phyloP scores from a whole-genome alignment of 164 flowering plant genomes.

The Chimonanthus salicifolius region DNA sequence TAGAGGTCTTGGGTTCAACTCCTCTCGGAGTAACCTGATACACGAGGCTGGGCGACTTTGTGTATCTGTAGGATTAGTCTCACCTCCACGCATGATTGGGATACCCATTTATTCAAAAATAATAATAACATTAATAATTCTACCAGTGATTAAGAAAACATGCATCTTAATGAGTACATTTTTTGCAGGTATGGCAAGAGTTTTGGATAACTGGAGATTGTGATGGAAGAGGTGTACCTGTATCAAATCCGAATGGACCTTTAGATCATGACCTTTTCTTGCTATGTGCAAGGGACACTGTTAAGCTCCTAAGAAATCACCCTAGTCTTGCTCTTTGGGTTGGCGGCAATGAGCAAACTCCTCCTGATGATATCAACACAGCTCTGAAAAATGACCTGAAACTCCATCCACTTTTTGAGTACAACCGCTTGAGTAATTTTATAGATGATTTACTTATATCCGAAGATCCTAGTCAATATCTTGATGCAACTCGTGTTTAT shows the following conservation, averaged over 20 bases:
- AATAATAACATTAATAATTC: too few relatives aligned
- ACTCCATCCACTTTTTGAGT: conserved; percentile 68
- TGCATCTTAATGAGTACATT: neutral
- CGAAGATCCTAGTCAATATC: conserved; percentile 80
- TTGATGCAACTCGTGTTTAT: conserved; percentile 88
- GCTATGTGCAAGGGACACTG: conserved; percentile 88
- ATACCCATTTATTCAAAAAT: too few relatives aligned
- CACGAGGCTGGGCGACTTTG: too few relatives aligned
- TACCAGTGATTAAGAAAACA: too few relatives aligned
- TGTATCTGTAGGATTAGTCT: too few relatives aligned
- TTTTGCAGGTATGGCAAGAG: conserved; percentile 95
- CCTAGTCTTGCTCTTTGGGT: conserved; percentile 99
- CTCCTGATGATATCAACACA: conserved; percentile 75
- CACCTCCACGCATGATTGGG: too few relatives aligned
- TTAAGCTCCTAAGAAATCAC: conserved; percentile 92
- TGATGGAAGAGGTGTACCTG: conserved; percentile 91
- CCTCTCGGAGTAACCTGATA: too few relatives aligned
- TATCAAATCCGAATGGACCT: conserved; percentile 91
- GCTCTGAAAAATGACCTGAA: conserved; percentile 64
- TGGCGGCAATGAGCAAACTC: conserved; percentile 95
- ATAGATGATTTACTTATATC: neutral
- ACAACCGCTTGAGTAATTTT: conserved; percentile 13
- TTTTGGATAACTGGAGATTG: conserved; percentile 98
- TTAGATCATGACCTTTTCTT: conserved; percentile 87
- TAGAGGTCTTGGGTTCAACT: too few relatives aligned